These are phyloP conservation scores for Lactifluus subvellereus DNA, from an alignment of 768 basidiomycete species.

Conservation along the genomic window DNA sequence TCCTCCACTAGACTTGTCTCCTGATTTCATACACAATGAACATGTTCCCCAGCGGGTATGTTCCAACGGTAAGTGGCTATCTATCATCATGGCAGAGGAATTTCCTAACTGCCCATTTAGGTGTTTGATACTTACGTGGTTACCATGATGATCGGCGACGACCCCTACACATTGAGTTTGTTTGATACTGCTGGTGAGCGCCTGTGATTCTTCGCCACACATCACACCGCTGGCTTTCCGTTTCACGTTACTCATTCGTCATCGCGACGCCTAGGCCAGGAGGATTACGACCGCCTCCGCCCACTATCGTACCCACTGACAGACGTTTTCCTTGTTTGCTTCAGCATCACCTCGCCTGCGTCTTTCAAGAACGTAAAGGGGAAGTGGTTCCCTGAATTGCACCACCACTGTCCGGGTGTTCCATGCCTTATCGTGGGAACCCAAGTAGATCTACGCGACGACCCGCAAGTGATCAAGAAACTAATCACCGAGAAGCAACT, in stretches of 20 bases:
- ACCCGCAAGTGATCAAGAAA: conserved; percentile 90
- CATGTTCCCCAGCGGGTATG: conserved; percentile 99
- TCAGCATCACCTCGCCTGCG: conserved; percentile 96
- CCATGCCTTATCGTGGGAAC: conserved; percentile 99
- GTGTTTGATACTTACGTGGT: conserved; percentile 98
- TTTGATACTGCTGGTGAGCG: conserved; percentile 96
- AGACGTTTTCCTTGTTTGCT: conserved; percentile 99
- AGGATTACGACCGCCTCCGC: conserved; percentile 99
- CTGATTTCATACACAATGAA: conserved; percentile 97
- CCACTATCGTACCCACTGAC: conserved; percentile 99
- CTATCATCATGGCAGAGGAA: conserved; percentile 18
- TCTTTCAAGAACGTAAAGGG: conserved; percentile 99
- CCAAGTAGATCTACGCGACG: conserved; percentile 95
- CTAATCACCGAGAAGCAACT: conserved; percentile 88
- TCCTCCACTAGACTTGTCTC: conserved; percentile 69
- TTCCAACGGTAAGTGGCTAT: conserved; percentile 75
- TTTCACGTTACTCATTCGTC: conserved; percentile 17
- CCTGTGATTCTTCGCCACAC: neutral
- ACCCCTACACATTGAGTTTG: conserved; percentile 95
- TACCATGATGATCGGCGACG: conserved; percentile 99
- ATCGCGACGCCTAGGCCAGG: conserved; percentile 63
- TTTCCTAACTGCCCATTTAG: conserved; percentile 35
- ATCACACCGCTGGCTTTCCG: neutral
- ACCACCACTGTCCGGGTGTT: conserved; percentile 98
- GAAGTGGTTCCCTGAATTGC: conserved; percentile 99